phyloP scores from a whole-genome alignment of 805 yeast genomes.

The Lachancea lanzarotensis region DNA sequence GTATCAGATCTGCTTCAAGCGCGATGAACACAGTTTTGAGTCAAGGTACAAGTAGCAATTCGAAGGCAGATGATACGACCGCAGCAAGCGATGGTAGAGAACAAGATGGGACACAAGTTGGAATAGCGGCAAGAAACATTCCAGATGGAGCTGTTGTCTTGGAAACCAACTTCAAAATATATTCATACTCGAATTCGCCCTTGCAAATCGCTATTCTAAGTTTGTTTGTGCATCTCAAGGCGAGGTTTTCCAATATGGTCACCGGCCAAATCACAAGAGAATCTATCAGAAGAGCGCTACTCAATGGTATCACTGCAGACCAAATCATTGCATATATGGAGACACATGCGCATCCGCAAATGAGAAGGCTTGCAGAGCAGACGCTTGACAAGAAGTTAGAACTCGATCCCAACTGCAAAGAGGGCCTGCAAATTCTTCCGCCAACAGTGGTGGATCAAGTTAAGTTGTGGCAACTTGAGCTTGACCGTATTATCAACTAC shows the following conservation, averaged over 20 bases:
- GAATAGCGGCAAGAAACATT: conserved; percentile 17
- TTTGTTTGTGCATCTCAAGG: conserved; percentile 75
- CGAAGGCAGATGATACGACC: conserved; percentile 11
- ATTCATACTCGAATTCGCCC: conserved; percentile 91
- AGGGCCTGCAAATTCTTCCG: conserved; percentile 62
- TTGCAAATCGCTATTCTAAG: conserved; percentile 89
- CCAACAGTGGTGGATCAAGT: conserved; percentile 98
- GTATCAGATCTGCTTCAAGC: conserved; percentile 63
- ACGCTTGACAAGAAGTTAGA: conserved; percentile 60
- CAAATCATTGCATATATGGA: conserved; percentile 86
- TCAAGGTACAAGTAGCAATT: conserved; percentile 14
- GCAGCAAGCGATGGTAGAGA: conserved; percentile 11
- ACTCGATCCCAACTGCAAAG: conserved; percentile 42
- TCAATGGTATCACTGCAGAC: conserved; percentile 89
- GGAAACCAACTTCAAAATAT: conserved; percentile 89
- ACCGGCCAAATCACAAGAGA: conserved; percentile 91
- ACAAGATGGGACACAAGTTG: conserved; percentile 28
- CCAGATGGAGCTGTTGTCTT: conserved; percentile 68
- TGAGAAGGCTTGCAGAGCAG: conserved; percentile 70
- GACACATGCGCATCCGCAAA: conserved; percentile 90
- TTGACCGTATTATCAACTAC: conserved; percentile 82
- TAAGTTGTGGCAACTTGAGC: conserved; percentile 90
- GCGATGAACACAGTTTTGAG: conserved; percentile 65
- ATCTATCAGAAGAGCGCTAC: conserved; percentile 74
- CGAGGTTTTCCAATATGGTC: conserved; percentile 87